A percentile compares a stretch with the other conserved stretches of the same genome.
These are phyloP conservation scores for barrel medic (Medicago truncatula) DNA, from an alignment of 306 rosid species.

Conservation along the genomic window DNA sequence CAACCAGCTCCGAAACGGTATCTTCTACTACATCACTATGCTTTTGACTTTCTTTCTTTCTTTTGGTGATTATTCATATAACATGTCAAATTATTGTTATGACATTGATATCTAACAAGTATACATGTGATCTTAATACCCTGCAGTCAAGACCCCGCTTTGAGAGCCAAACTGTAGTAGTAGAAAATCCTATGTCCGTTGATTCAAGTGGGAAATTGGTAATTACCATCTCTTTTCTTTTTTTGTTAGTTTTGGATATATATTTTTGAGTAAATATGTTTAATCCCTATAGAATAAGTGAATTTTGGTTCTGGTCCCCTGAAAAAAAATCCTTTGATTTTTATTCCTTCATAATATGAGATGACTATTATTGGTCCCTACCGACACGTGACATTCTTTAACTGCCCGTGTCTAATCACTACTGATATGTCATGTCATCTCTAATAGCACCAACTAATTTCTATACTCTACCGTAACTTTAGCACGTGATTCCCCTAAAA, in stretches of 20 bases:
- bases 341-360: not conserved
- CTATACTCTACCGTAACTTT: no score
- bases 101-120: conserved; percentile 11
- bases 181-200: conserved; percentile 95
- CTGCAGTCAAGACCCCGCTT: conserved; percentile 64
- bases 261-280: not conserved
- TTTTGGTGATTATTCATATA: conserved; percentile 13
- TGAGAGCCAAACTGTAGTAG: conserved; percentile 91
- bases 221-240: conserved; percentile 34
- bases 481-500: not conserved
- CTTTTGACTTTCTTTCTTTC: not conserved
- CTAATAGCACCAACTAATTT: no score
- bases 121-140: conserved; percentile 20
- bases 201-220: conserved; percentile 98
- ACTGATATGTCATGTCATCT: no score
- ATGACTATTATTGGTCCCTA: not conserved
- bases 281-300: not conserved
- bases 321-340: not conserved
- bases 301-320: not conserved
- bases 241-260: not conserved
- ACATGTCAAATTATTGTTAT: conserved; percentile 19
- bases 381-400: not conserved
- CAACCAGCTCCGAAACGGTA: conserved; percentile 60
- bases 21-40: conserved; percentile 82
- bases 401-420: no score